Percentiles rank a stretch among this genome's conserved stretches.
Evolutionary conservation across 108 stramenopile genomes (phyloP).

Genomic region (Seminavis robusta): DNA sequence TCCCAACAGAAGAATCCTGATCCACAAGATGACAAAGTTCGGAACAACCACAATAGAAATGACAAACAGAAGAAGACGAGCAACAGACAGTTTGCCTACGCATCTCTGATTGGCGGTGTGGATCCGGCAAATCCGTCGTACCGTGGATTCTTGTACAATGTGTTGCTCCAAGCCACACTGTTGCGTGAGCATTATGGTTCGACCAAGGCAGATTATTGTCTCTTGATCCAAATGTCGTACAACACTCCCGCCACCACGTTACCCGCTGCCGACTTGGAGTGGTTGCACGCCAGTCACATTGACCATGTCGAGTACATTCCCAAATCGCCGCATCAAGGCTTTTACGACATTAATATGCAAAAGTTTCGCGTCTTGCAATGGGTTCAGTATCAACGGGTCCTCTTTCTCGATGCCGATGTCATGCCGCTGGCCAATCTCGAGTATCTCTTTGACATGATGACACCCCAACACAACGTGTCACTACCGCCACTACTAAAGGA

Average conservation of each 20-base stretch:
- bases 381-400: conserved; percentile 35
- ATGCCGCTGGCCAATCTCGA: conserved; percentile 36
- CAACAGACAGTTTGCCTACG: no score
- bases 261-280: conserved; percentile 7
- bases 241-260: no score
- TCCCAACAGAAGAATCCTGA: no score
- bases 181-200: conserved; percentile 24
- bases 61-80: no score
- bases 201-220: no score
- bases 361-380: conserved; percentile 48
- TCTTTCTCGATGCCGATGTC: conserved; percentile 49
- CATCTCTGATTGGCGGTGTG: no score
- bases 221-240: no score
- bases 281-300: conserved; percentile 11
- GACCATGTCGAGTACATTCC: conserved; percentile 27
- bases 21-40: no score
- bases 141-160: conserved; percentile 36
- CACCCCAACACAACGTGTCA: no score
- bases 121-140: conserved; percentile 6
- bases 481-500: conserved; percentile 6
- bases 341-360: conserved; percentile 24
- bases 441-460: conserved; percentile 19
- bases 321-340: conserved; percentile 11
- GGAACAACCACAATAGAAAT: no score
- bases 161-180: conserved; percentile 25